A percentile compares a stretch with the other conserved stretches of the same genome.
phyloP scores from a whole-genome alignment of 179 eudicot species.

The Silene vulgaris region DNA sequence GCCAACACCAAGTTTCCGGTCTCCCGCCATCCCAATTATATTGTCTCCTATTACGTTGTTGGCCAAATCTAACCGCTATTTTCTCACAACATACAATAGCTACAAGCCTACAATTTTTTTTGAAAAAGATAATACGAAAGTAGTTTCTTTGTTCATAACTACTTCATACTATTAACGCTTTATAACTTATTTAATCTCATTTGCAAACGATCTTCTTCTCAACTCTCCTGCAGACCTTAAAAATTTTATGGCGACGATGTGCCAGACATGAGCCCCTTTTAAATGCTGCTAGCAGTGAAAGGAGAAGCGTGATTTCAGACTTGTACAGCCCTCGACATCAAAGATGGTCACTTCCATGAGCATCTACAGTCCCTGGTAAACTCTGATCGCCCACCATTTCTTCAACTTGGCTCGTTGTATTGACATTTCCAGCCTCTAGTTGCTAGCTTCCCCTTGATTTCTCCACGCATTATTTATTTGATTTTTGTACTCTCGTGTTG shows the following conservation, averaged over 20 bases:
- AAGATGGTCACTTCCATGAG: constrained; percentile 9
- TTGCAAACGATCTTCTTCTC: constrained; percentile 4
- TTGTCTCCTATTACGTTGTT: too few species aligned
- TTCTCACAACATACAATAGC: too few species aligned
- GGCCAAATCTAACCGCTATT: too few species aligned
- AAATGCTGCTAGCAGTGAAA: not conserved
- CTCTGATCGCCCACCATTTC: constrained; percentile 18
- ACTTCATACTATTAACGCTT: not conserved
- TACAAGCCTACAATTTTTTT: too few species aligned
- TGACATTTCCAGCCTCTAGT: not conserved
- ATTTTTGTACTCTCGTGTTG: constrained; percentile 14
- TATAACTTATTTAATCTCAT: constrained; percentile 4
- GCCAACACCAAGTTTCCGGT: not conserved
- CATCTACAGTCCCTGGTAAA: constrained; percentile 15
- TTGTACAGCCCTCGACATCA: constrained; percentile 21
- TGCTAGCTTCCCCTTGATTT: not conserved
- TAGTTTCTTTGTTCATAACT: not conserved
- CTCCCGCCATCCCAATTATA: too few species aligned
- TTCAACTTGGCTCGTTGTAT: constrained; percentile 12
- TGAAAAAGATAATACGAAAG: too few species aligned
- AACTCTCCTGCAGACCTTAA: not conserved
- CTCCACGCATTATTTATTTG: constrained; percentile 12
- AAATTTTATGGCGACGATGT: not conserved
- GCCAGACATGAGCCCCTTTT: constrained; percentile 5
- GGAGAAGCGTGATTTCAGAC: constrained; percentile 16